phyloP scores from a whole-genome alignment of 345 rosid genomes.

The Acer negundo region DNA sequence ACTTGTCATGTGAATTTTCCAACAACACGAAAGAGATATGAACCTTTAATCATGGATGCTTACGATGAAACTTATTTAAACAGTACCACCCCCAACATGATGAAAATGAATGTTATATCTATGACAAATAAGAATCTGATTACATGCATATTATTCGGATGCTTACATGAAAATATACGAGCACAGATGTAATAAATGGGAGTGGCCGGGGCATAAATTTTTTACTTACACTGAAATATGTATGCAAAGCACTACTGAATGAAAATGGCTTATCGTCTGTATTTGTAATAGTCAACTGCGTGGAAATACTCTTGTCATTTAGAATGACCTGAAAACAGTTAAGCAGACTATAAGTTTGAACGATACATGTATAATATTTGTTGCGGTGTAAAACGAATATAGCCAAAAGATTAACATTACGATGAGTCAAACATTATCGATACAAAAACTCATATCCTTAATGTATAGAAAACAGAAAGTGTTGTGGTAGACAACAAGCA shows the following conservation, averaged over 20 bases:
- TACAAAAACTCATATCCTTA: not conserved
- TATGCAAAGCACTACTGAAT: slow-evolving; percentile 78
- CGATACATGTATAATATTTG: not conserved
- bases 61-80: not conserved
- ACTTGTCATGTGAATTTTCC: not conserved
- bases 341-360: slow-evolving; percentile 23
- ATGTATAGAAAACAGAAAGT: not conserved
- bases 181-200: not conserved
- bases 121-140: not conserved
- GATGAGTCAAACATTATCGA: not conserved
- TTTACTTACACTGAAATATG: slow-evolving; percentile 73
- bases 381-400: not conserved
- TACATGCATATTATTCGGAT: slow-evolving; percentile 1
- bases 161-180: slow-evolving; percentile 13
- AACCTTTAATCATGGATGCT: not conserved
- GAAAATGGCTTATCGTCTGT: slow-evolving; percentile 81
- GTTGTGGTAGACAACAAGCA: not conserved
- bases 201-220: not conserved
- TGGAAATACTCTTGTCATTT: slow-evolving; percentile 65
- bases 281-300: slow-evolving; percentile 70
- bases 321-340: slow-evolving; percentile 57
- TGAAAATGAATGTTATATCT: not conserved
- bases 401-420: not conserved
- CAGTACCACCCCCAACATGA: too few relatives aligned
- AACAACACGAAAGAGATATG: not conserved